Evolutionary conservation across 1,284 basidiomycete genomes (phyloP).

Genomic region (Ceratobasidium theobromae): DNA sequence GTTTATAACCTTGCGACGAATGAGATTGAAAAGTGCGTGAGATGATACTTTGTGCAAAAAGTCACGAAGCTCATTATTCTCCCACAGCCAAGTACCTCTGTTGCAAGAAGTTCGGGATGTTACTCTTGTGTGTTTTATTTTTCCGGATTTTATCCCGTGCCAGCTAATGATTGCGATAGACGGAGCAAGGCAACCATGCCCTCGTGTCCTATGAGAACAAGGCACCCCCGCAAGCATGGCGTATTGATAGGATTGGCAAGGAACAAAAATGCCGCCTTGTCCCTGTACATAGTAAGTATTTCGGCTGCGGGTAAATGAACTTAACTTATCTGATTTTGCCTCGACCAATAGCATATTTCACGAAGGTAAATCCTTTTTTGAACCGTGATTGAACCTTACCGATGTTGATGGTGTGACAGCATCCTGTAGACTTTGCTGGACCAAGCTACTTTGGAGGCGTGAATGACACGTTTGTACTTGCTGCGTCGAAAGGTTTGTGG

Average conservation of each 20-base stretch:
- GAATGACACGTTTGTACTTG: conserved; percentile 26
- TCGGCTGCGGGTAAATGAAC: neutral
- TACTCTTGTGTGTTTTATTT: conserved; percentile 54
- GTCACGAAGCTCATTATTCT: neutral
- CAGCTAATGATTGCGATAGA: neutral
- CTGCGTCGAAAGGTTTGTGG: conserved; percentile 22
- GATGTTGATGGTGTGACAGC: neutral
- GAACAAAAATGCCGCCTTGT: neutral
- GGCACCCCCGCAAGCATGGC: conserved; percentile 80
- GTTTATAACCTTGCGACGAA: conserved; percentile 70
- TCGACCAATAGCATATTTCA: neutral
- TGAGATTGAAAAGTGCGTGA: conserved; percentile 63
- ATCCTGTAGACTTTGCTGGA: conserved; percentile 24
- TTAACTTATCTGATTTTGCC: neutral
- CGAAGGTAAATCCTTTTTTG: neutral
- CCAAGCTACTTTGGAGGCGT: conserved; percentile 25
- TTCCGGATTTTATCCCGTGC: neutral
- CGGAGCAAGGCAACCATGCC: conserved; percentile 53
- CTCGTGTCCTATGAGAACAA: conserved; percentile 74
- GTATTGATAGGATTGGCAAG: conserved; percentile 61
- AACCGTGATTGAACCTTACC: neutral
- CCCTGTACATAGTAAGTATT: conserved; percentile 18
- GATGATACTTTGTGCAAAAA: neutral
- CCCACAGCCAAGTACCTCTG: conserved; percentile 67
- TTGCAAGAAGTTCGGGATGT: conserved; percentile 76